These are phyloP conservation scores for Cladosporium oxysporum DNA, from an alignment of 2,329 filamentous ascomycete species.

Conservation along the genomic window DNA sequence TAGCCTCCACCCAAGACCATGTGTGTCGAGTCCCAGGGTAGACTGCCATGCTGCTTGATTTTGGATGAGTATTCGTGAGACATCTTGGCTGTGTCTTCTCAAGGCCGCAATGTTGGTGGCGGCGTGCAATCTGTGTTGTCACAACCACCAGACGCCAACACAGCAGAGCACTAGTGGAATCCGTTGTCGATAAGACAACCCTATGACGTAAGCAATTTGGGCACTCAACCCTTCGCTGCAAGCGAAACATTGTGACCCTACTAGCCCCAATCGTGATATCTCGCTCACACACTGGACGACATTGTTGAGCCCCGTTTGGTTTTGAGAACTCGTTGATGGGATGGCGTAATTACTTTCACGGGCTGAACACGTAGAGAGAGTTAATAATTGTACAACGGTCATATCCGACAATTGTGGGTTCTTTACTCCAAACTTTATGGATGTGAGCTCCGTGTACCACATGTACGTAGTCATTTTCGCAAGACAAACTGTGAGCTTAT, in stretches of 20 bases:
- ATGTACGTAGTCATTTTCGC: neutral
- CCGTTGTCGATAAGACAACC: neutral
- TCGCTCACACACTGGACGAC: neutral
- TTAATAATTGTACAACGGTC: neutral
- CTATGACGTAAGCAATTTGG: neutral
- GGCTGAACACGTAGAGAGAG: neutral
- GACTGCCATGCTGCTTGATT: constrained; percentile 13
- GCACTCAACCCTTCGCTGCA: neutral
- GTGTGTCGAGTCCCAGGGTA: constrained; percentile 9
- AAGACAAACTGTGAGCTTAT: neutral
- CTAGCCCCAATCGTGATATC: neutral
- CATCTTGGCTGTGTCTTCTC: neutral
- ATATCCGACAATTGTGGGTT: neutral
- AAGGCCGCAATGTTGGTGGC: neutral
- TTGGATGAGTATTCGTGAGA: neutral
- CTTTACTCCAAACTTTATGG: neutral
- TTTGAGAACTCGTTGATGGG: neutral
- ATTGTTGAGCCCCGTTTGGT: neutral
- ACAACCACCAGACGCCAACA: neutral
- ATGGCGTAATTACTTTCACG: neutral
- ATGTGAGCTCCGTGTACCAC: neutral
- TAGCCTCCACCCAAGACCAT: constrained; percentile 13
- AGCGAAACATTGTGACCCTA: neutral
- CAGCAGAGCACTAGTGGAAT: neutral
- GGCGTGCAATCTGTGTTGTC: neutral